Base-by-base conservation (phyloP, 768 basidiomycete species). In the Chalciporus pseudorubinellus region DNA sequence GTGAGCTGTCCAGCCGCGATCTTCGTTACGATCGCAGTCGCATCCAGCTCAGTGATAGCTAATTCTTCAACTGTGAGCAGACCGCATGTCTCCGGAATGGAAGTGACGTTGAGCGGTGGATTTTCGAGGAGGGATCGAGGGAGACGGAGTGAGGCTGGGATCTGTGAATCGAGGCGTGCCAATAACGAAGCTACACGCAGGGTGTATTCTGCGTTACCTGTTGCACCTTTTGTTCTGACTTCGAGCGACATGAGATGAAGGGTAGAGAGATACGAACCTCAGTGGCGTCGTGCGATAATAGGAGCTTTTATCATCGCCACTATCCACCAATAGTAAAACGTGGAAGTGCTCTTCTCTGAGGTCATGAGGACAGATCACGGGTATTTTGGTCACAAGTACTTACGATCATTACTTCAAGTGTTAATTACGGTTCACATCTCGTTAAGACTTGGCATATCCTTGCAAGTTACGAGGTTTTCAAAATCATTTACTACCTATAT, bases 31-130 rank as follows among this genome's bases (percentile, higher is more conserved):
- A 71, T 56, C n/a, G 61, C 60, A 29, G 67, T 69, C 24, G 65
- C 68, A 48, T 71, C 71, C 6, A 65, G 60, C 39, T 56, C 59
- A 12, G 59, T 67, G 29, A 72, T 61, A 18, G 57, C 62, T 42
- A 67, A 47, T 59, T 58, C 66, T 34, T 63, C 59, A n/a, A 51
- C 22, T 9, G 54, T 59, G 48, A 66, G 41, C 20, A 67, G 34
- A 0, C 59, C 64, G 22, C 57, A 62, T 10, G 56, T 54, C 16
- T 56, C 57, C 5, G 65, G 61, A 6, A 61, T 62, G 22, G 21
- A 44, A 8, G 59, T 60, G 14, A 66, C 60, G 39, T 68, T 53
- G 28, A 54, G 31, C 36, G 34, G 39, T 18, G 46, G 38, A 19
- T 47, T 39, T 9, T 48, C 55, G n/a, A 46, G 31, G 36, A 52